Base-by-base conservation (phyloP, 495 filamentous ascomycete genomes). In the Xylaria telfairii region DNA sequence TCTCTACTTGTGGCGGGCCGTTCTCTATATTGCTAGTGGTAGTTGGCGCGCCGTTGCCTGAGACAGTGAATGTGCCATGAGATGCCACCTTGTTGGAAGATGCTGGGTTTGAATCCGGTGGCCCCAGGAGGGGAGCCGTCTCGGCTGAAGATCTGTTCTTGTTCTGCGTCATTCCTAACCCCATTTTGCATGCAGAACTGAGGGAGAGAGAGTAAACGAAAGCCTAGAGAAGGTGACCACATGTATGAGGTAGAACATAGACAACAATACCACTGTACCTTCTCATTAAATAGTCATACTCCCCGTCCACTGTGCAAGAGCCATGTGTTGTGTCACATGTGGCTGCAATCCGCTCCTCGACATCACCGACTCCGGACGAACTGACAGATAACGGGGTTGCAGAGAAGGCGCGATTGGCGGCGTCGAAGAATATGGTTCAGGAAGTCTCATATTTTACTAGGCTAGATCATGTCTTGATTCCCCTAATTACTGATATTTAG, bases 121-220 rank as follows among this genome's bases (percentile, higher is more conserved):
- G 13, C 26, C 51, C 13, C 32, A 79, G 68, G 0, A 79, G 62
- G 47, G 77, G 77, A 21, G 76, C 69, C 54, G 73, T 75, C 73
- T 79, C 75, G 8, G 71, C 42, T 21, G 49, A 32, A 42, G 47
- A 6, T 21, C 4, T 9, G 64, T 66, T 64, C 17, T 19, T 17
- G 39, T 9, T 15, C 32, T 49, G 67, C 39, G 19, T 51, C 21
- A 21, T 69, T 54, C 8, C 9, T 7, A 13, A 32, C 26, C 19
- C 47, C 32, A 63, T 69, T n/a, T 3, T 44, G 8, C 24, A 30
- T 0, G 17, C 8, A 28, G 0, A 51, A 39, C 32, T 42, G 19
- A 26, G 37, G 21, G 17, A 8, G 37, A 15, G 21, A n/a, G n/a
- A n/a, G n/a, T n/a, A n/a, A 17, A 42, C 59, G 42, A 13, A 62